A percentile compares a stretch with the other conserved stretches of the same genome.
Conservation (phyloP, 2,329 filamentous ascomycete species). For the Didymella arachidicola region DNA sequence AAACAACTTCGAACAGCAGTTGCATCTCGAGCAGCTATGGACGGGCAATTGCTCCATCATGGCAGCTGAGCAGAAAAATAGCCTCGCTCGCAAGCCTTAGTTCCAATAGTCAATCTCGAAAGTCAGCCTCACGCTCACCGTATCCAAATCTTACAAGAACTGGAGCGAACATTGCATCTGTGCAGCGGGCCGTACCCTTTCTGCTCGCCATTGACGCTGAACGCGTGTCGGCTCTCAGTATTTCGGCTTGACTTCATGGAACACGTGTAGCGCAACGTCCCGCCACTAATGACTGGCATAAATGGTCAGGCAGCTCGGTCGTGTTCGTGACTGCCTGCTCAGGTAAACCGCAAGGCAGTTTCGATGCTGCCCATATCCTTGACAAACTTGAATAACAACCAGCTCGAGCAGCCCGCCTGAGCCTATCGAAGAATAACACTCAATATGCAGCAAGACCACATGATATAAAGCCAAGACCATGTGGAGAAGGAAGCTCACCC, state of each 20-base stretch:
- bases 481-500: background rate
- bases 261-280: background rate
- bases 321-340: background rate
- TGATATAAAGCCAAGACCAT: background rate
- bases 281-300: background rate
- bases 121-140: slow-evolving; percentile 4
- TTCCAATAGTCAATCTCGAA: background rate
- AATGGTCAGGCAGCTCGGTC: background rate
- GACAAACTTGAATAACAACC: background rate
- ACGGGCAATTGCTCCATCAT: background rate
- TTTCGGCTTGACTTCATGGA: background rate
- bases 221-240: slow-evolving; percentile 4
- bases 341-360: background rate
- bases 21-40: background rate
- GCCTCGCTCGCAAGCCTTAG: background rate
- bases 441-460: background rate
- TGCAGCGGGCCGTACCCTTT: slow-evolving; percentile 5
- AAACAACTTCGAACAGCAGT: background rate
- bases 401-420: too few species aligned
- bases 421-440: too few species aligned
- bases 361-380: background rate
- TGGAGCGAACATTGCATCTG: background rate
- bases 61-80: background rate
- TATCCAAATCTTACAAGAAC: background rate
- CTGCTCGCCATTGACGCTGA: background rate